Evolutionary conservation across 257 asterid genomes (phyloP).

Genomic region (Nicotiana tomentosiformis): DNA sequence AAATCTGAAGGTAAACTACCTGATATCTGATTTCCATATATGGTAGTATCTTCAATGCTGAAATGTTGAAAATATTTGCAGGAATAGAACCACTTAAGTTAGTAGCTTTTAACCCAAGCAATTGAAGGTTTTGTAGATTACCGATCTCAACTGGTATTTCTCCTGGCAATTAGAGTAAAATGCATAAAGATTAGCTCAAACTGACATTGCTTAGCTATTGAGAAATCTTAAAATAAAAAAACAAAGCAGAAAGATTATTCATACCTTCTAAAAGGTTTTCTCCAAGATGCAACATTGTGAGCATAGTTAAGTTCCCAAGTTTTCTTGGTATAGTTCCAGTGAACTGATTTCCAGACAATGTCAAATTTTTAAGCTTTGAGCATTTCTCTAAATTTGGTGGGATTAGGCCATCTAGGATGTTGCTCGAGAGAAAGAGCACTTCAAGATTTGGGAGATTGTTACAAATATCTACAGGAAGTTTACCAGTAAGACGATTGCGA

Average conservation of each 20-base stretch:
- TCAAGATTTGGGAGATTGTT: not conserved
- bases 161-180: conserved; percentile 10
- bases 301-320: not conserved
- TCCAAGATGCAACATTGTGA: not conserved
- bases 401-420: not conserved
- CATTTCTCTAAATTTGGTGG: not conserved
- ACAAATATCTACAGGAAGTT: not conserved
- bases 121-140: conserved; percentile 8
- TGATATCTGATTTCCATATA: not conserved
- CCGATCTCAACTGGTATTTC: conserved; percentile 20
- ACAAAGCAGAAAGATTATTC: not conserved
- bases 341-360: not conserved
- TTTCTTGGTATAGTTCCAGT: conserved; percentile 3
- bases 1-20: conserved; percentile 15
- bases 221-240: not conserved
- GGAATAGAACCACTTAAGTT: conserved; percentile 24
- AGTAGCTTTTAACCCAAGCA: not conserved
- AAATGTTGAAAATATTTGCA: conserved; percentile 13
- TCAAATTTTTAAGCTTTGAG: not conserved
- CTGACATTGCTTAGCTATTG: not conserved
- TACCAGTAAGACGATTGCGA: not conserved
- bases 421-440: not conserved
- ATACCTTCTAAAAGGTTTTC: not conserved
- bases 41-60: not conserved
- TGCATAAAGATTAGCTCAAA: not conserved